These are phyloP conservation scores for Eremothecium cymbalariae DNA, from an alignment of 1,139 yeast species.

Conservation along the genomic window DNA sequence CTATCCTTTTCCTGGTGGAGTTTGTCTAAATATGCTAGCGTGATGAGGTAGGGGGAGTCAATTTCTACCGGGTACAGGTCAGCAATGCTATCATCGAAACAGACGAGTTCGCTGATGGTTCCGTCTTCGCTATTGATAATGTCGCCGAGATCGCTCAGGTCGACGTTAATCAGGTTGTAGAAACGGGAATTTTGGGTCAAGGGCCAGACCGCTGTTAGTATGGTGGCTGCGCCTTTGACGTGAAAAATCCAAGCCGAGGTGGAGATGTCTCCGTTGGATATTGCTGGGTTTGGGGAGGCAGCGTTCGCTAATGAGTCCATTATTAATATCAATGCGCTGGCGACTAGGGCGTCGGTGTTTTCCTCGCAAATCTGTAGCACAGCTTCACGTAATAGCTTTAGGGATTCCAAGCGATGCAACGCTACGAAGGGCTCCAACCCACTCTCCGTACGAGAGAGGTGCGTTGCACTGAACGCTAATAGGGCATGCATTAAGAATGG, in stretches of 20 bases:
- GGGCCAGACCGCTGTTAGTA: conserved; percentile 91
- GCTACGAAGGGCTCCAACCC: conserved; percentile 81
- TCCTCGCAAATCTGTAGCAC: conserved; percentile 75
- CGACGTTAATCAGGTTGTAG: conserved; percentile 70
- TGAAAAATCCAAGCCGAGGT: conserved; percentile 97
- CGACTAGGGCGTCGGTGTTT: conserved; percentile 87
- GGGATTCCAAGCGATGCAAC: conserved; percentile 79
- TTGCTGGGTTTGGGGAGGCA: conserved; percentile 47
- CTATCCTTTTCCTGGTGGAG: conserved; percentile 74
- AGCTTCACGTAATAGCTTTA: conserved; percentile 71
- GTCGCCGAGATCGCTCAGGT: conserved; percentile 71
- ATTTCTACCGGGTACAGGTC: conserved; percentile 81
- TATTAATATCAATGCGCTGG: conserved; percentile 78
- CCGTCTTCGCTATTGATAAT: conserved; percentile 43
- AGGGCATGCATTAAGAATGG: conserved; percentile 91
- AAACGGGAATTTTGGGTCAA: conserved; percentile 69
- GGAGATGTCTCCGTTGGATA: conserved; percentile 41
- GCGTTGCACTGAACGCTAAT: conserved; percentile 86
- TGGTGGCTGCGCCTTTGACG: conserved; percentile 94
- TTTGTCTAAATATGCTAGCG: conserved; percentile 79
- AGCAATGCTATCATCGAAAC: conserved; percentile 78
- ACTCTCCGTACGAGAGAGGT: conserved; percentile 65
- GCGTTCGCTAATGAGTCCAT: conserved; percentile 95
- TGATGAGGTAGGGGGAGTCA: conserved; percentile 75
- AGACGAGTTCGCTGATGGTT: conserved; percentile 52